phyloP scores from a whole-genome alignment of 306 rosid species.

The Leucaena leucocephala region DNA sequence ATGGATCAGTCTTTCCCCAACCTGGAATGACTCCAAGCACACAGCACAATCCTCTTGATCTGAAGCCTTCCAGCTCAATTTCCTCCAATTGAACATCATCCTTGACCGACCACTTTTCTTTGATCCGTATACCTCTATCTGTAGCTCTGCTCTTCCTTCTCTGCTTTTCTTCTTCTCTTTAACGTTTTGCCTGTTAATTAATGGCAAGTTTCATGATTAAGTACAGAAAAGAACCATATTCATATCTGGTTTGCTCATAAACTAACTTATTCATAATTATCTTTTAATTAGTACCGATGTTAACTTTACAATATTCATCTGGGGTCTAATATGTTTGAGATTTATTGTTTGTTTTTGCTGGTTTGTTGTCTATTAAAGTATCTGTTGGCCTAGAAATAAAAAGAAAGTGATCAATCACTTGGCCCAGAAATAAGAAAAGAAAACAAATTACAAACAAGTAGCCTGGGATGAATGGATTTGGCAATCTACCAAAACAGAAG shows the following conservation, averaged over 20 bases:
- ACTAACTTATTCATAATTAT: background rate
- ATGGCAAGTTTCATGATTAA: background rate
- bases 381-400: background rate
- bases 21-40: slow-evolving; percentile 64
- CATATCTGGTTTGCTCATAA: background rate
- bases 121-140: slow-evolving; percentile 44
- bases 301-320: background rate
- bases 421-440: background rate
- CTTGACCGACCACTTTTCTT: slow-evolving; percentile 41
- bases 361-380: background rate
- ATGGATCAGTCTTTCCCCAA: slow-evolving; percentile 55
- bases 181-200: slow-evolving; percentile 31
- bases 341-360: background rate
- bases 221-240: background rate
- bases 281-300: background rate
- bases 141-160: slow-evolving; percentile 47
- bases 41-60: slow-evolving; percentile 76
- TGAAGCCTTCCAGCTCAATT: slow-evolving; percentile 59
- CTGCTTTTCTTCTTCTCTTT: slow-evolving; percentile 22
- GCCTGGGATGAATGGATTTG: background rate
- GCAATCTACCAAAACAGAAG: no score
- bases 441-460: background rate
- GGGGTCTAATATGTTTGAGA: background rate
- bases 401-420: background rate
- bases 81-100: background rate